A percentile compares a stretch with the other conserved stretches of the same genome.
Conservation (phyloP, 1,284 basidiomycete genomes). For the Puccinia horiana region DNA sequence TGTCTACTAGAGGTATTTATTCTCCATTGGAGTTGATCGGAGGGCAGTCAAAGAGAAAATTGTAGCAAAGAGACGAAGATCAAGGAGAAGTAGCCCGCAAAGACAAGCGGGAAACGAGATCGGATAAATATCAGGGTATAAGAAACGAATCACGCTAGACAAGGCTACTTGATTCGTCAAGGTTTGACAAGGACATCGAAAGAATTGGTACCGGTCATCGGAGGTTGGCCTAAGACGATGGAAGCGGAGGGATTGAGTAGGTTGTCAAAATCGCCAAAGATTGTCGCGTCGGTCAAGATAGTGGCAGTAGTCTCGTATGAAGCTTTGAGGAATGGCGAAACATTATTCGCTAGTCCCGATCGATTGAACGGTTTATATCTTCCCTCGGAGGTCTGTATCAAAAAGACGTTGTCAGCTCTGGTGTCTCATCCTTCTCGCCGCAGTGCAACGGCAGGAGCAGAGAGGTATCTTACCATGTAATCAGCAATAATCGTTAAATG, state of each 20-base stretch:
- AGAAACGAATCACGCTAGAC: neutral
- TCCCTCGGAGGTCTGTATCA: conserved; percentile 83
- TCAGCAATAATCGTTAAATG: conserved; percentile 97
- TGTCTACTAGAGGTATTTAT: neutral
- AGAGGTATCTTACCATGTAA: conserved; percentile 76
- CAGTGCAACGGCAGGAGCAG: neutral
- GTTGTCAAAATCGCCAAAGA: conserved; percentile 93
- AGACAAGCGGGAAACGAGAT: too few relatives aligned
- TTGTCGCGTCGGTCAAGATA: conserved; percentile 89
- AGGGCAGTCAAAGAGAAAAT: neutral
- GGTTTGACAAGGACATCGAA: conserved; percentile 63
- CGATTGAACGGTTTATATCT: conserved; percentile 98
- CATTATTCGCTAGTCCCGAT: conserved; percentile 84
- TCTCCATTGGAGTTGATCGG: neutral
- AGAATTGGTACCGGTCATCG: conserved; percentile 78
- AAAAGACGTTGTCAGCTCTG: neutral
- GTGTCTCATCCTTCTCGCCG: neutral
- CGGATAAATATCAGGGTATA: neutral
- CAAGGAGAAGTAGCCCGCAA: neutral
- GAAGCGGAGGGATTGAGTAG: conserved; percentile 83
- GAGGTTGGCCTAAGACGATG: conserved; percentile 85
- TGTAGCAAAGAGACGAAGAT: neutral
- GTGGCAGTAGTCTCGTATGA: conserved; percentile 96
- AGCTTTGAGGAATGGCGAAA: conserved; percentile 91
- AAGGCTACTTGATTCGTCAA: neutral